Conservation (phyloP, 345 rosid species). For the Lepidium africanum region DNA sequence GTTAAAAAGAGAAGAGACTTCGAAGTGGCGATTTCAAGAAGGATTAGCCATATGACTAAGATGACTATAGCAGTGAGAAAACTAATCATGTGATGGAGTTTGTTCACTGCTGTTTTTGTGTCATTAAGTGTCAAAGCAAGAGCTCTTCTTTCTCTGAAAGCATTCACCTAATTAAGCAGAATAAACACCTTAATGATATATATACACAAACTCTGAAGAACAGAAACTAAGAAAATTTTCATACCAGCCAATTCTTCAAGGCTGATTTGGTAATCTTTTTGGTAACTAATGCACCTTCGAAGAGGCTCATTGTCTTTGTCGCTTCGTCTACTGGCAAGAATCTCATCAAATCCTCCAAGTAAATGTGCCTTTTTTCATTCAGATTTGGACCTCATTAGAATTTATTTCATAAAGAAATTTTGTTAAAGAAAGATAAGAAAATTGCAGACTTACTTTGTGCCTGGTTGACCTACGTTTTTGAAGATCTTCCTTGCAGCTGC, state of each 20-base stretch:
- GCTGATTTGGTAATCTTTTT: constrained; percentile 49
- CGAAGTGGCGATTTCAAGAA: constrained; percentile 68
- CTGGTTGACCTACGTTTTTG: constrained; percentile 55
- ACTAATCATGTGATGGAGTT: constrained; percentile 67
- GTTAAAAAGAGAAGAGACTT: constrained; percentile 48
- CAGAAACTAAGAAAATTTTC: not conserved
- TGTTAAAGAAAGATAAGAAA: not conserved
- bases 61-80: constrained; percentile 36
- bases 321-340: constrained; percentile 81
- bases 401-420: too few relatives aligned
- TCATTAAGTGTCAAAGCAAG: constrained; percentile 84
- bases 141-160: constrained; percentile 84
- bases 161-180: constrained; percentile 49
- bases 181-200: constrained; percentile 8
- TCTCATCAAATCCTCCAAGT: constrained; percentile 63
- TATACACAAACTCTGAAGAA: not conserved
- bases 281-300: constrained; percentile 56
- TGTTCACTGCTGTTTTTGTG: constrained; percentile 93
- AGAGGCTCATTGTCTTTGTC: constrained; percentile 50
- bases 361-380: constrained; percentile 51
- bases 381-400: constrained; percentile 14
- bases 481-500: constrained; percentile 84
- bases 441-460: constrained; percentile 41
- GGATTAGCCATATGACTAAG: constrained; percentile 53
- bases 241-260: constrained; percentile 82